These are phyloP conservation scores for Lophiotrema nucula DNA, from an alignment of 495 filamentous ascomycete species.

Conservation along the genomic window DNA sequence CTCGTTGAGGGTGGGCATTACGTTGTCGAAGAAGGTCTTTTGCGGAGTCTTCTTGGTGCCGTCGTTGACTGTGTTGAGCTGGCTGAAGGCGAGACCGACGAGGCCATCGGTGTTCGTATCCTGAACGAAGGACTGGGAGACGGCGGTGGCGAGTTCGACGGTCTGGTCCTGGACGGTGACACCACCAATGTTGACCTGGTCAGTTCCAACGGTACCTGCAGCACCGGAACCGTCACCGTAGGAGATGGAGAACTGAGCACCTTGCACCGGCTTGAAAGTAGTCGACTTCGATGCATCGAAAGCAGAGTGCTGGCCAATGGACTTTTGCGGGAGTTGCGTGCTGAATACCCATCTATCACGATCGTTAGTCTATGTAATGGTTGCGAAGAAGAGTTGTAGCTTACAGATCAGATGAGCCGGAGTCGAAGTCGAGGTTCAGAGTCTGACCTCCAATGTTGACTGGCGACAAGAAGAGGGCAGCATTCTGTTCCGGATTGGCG, in stretches of 20 bases:
- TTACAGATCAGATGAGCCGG: constrained; percentile 78
- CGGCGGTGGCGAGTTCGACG: constrained; percentile 65
- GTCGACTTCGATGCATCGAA: constrained; percentile 63
- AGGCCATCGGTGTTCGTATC: constrained; percentile 68
- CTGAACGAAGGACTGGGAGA: constrained; percentile 63
- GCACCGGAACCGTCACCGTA: constrained; percentile 76
- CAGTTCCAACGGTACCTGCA: constrained; percentile 65
- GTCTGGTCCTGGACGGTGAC: constrained; percentile 64
- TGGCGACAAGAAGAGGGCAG: constrained; percentile 68
- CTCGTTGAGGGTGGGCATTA: constrained; percentile 58
- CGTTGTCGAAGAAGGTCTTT: constrained; percentile 81
- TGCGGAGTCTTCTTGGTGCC: constrained; percentile 47
- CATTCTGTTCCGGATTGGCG: constrained; percentile 60
- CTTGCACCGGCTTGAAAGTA: constrained; percentile 50
- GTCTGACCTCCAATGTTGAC: constrained; percentile 72
- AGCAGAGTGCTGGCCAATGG: constrained; percentile 52
- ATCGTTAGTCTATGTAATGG: background rate
- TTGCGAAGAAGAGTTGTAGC: constrained; percentile 36
- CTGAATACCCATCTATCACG: constrained; percentile 70
- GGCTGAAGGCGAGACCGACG: constrained; percentile 72
- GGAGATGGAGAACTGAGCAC: constrained; percentile 60
- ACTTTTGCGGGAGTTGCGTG: constrained; percentile 53
- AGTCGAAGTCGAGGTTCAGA: constrained; percentile 77
- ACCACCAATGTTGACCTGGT: constrained; percentile 72
- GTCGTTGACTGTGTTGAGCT: constrained; percentile 67